Percentiles rank a stretch among this genome's conserved stretches.
These are phyloP conservation scores for Cryptosporidium parvum DNA, from an alignment of 169 alveolate genomes.

Conservation along the genomic window DNA sequence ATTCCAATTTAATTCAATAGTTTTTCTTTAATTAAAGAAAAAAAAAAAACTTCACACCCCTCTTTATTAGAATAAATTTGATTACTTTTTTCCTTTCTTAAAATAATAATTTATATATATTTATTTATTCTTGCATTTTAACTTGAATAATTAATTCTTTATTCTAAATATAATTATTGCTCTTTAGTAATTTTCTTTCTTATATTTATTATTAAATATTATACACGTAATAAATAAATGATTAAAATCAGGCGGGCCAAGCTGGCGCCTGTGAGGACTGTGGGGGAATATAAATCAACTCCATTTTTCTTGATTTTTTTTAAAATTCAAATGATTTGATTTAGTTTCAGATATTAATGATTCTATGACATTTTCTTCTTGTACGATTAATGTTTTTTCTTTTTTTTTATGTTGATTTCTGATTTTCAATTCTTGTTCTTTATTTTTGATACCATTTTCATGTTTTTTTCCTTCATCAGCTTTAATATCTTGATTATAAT, in stretches of 20 bases:
- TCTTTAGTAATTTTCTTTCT: background rate
- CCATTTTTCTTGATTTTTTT: conserved; percentile 34
- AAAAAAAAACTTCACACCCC: background rate
- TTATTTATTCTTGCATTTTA: background rate
- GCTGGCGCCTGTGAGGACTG: background rate
- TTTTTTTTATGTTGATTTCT: background rate
- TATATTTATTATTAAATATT: background rate
- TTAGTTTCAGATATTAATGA: conserved; percentile 43
- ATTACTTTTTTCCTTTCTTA: no score
- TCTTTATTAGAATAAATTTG: background rate
- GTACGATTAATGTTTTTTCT: conserved; percentile 17
- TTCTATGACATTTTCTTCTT: conserved; percentile 44
- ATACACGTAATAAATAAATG: conserved; percentile 6
- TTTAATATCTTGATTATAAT: background rate
- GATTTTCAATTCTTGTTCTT: background rate
- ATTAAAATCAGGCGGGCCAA: background rate
- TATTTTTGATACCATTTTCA: background rate
- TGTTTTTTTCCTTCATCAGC: background rate
- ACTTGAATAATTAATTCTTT: background rate
- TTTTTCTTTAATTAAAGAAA: no score
- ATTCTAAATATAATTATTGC: background rate
- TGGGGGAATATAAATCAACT: background rate
- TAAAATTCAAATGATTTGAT: conserved; percentile 9
- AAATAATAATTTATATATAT: background rate
- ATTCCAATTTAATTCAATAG: no score